phyloP scores from a whole-genome alignment of 306 rosid species.

The Casuarina cunninghamiana region DNA sequence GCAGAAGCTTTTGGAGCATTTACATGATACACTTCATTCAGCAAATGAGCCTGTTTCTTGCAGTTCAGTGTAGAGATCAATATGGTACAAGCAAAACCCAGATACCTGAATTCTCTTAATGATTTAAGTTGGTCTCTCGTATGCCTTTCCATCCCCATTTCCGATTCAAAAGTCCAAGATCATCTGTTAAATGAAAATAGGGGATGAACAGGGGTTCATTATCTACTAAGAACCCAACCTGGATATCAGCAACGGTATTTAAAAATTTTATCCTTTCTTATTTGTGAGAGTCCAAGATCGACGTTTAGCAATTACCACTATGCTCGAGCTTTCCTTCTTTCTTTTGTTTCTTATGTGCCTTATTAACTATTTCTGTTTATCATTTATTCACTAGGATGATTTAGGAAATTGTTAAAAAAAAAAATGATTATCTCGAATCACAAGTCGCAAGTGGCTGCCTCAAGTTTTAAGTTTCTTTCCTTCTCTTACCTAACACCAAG shows the following conservation, averaged over 20 bases:
- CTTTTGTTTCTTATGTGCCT: neutral
- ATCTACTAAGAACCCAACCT: neutral
- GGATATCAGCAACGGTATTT: neutral
- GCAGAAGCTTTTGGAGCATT: neutral
- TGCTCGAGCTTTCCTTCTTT: too few species aligned
- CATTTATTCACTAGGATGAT: neutral
- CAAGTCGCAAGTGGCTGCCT: neutral
- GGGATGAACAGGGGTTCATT: neutral
- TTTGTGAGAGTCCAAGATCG: neutral
- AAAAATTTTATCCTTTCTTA: neutral
- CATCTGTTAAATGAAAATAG: neutral
- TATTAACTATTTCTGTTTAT: neutral
- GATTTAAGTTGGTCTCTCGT: neutral
- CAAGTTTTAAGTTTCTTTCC: neutral
- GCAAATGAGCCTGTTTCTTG: neutral
- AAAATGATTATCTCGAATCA: neutral
- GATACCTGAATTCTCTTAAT: neutral
- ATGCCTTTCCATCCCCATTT: neutral
- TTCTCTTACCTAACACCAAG: too few species aligned
- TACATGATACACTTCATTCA: constrained; percentile 1
- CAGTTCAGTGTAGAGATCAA: neutral
- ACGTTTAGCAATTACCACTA: neutral
- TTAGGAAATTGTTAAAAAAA: neutral
- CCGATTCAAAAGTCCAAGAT: neutral
- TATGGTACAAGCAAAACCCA: neutral